Evolutionary conservation across 139 green algal genomes (phyloP), one percentile per base, ranked within the genome.

Genomic region (Nannochloris sp.): DNA sequence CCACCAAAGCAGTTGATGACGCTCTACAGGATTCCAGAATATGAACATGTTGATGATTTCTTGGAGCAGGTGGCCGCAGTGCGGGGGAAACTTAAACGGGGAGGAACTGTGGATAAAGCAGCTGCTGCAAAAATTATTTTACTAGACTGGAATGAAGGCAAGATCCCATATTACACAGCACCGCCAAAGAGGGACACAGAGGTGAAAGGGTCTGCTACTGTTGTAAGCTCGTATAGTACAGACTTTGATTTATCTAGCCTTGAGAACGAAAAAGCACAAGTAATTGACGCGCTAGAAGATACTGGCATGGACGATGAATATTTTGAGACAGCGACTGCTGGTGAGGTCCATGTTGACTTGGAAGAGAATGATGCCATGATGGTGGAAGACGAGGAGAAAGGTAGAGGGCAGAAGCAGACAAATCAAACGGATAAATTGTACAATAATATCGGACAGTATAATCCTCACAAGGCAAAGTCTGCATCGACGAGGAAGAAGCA

Each of bases 81-180:
- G 0, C 72, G 88, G 4, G 93, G 93, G 48, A 95, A 95, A 77
- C 81, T 98, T 31, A 75, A 78, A 43, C 81, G 81, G 64, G 92
- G 68, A 24, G 73, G 73, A 18, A 55, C 53, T 11, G 69, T 78
- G 16, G 70, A 80, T 51, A 48, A 57, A 24, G 43, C 61, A 19
- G 68, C 68, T 12, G 68, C 84, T 0, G 90, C 88, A 0, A 68
- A 67, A 14, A 78, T 94, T 23, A 75, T 96, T n/a, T 78, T 97
- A 31, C 71, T 75, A 62, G 93, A 99, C 75, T 99, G 93, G 93
- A 94, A 94, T 69, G 78, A 84, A 48, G 93, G 93, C 27, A 76
- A 73, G 48, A 95, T 96, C 56, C 84, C 86, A 2, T 96, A 89
- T 83, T 96, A 83, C 83, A 97, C 87, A 8, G 44, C 79, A 23